Percentiles rank a stretch among this genome's conserved stretches.
These are phyloP conservation scores for Stentor roeselii DNA, from an alignment of 73 alveolate genomes.

Conservation along the genomic window DNA sequence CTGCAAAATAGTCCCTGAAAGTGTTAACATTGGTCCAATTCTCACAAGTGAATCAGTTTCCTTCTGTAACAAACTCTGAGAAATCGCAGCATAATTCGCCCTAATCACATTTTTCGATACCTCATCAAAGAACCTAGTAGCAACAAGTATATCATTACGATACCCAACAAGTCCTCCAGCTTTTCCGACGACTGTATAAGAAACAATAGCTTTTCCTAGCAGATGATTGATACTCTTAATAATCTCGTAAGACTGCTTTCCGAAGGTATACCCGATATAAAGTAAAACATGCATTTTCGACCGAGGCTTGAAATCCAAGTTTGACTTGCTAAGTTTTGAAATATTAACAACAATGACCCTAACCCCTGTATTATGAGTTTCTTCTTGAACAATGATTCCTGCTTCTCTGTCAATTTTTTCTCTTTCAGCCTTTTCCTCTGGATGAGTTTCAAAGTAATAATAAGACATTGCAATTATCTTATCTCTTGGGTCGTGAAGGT, in stretches of 20 bases:
- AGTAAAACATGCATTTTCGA: neutral
- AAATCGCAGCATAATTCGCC: neutral
- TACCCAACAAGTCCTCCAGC: constrained; percentile 4
- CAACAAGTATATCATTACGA: neutral
- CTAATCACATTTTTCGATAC: neutral
- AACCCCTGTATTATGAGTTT: neutral
- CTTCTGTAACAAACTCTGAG: neutral
- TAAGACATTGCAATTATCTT: neutral
- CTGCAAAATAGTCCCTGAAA: neutral
- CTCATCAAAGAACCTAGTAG: neutral
- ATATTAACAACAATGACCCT: neutral
- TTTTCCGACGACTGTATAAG: neutral
- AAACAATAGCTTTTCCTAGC: neutral
- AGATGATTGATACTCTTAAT: neutral
- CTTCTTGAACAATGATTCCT: neutral
- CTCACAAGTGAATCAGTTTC: neutral
- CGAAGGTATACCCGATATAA: neutral
- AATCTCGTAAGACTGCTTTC: neutral
- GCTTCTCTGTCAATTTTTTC: neutral
- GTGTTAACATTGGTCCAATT: neutral
- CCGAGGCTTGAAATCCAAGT: neutral
- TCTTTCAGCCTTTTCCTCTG: neutral
- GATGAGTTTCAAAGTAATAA: neutral
- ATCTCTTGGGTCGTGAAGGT: neutral
- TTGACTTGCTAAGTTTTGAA: neutral